phyloP scores from a whole-genome alignment of 2,329 filamentous ascomycete genomes.

The Fusarium sarcochroum region DNA sequence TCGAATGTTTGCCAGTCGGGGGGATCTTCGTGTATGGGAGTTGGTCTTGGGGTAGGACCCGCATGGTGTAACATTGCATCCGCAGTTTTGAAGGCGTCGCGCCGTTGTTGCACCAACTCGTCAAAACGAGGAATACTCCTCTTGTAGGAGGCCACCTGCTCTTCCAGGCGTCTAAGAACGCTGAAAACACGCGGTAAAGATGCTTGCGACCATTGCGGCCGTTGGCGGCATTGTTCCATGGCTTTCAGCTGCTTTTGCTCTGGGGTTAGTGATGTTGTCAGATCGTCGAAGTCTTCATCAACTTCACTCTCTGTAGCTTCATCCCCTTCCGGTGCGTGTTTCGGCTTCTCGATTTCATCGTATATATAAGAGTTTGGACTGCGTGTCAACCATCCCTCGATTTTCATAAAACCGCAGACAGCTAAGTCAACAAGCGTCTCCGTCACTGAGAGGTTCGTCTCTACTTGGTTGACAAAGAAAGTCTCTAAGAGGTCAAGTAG shows the following conservation, averaged over 20 bases:
- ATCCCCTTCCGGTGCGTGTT: constrained; percentile 13
- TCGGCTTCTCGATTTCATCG: constrained; percentile 55
- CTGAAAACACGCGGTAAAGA: constrained; percentile 68
- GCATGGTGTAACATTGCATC: constrained; percentile 61
- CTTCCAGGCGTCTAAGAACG: constrained; percentile 71
- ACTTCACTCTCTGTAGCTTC: constrained; percentile 35
- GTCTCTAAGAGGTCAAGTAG: constrained; percentile 78
- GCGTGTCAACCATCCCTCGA: constrained; percentile 92
- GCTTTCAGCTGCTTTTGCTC: constrained; percentile 59
- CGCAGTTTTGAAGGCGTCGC: constrained; percentile 74
- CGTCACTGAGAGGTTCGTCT: constrained; percentile 90
- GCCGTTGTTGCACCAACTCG: constrained; percentile 75
- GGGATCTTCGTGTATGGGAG: constrained; percentile 52
- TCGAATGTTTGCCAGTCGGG: constrained; percentile 62
- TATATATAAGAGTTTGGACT: constrained; percentile 74
- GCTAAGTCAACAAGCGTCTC: constrained; percentile 86
- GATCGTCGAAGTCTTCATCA: constrained; percentile 40
- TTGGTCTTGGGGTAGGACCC: constrained; percentile 48
- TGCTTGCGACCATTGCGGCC: constrained; percentile 66
- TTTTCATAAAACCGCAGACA: constrained; percentile 84
- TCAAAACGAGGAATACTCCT: constrained; percentile 79
- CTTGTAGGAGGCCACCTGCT: constrained; percentile 74
- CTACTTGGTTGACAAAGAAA: constrained; percentile 92
- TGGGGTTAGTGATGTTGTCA: constrained; percentile 26
- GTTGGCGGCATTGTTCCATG: constrained; percentile 66